These are phyloP conservation scores for Suhomyces sp. DNA, from an alignment of 805 yeast species.

Conservation along the genomic window DNA sequence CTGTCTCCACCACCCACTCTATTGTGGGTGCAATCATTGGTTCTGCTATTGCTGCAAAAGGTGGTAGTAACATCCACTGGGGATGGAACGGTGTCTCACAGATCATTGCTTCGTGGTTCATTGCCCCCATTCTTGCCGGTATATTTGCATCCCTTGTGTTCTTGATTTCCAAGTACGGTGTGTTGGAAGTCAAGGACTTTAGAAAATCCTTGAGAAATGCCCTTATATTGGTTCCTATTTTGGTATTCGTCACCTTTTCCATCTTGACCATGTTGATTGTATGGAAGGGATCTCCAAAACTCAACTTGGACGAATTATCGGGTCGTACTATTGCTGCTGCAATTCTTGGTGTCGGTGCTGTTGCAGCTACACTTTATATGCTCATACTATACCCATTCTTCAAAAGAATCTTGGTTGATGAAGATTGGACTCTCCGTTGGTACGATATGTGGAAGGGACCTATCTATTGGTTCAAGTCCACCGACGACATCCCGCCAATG, in stretches of 20 bases:
- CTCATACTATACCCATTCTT: conserved; percentile 60
- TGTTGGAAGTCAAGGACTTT: conserved; percentile 55
- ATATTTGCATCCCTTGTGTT: conserved; percentile 58
- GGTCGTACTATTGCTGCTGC: conserved; percentile 55
- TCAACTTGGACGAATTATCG: conserved; percentile 54
- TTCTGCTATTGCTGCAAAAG: conserved; percentile 70
- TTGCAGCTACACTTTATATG: conserved; percentile 51
- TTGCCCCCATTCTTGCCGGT: conserved; percentile 74
- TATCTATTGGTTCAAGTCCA: conserved; percentile 49
- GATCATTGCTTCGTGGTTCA: conserved; percentile 77
- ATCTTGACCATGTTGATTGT: conserved; percentile 74
- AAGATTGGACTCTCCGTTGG: conserved; percentile 67
- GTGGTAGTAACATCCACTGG: conserved; percentile 62
- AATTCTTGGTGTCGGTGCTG: conserved; percentile 64
- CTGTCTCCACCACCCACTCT: conserved; percentile 81
- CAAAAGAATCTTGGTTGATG: conserved; percentile 55
- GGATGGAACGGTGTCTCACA: conserved; percentile 75
- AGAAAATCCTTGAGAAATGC: conserved; percentile 50
- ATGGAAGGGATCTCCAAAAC: conserved; percentile 77
- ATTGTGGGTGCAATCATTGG: conserved; percentile 77
- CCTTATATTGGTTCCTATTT: conserved; percentile 54
- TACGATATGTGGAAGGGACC: conserved; percentile 62
- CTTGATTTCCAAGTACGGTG: conserved; percentile 56
- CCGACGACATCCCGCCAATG: conserved; percentile 62
- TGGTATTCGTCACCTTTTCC: conserved; percentile 59